Conservation (phyloP, 805 yeast genomes). For the Nakazawaea sp. region DNA sequence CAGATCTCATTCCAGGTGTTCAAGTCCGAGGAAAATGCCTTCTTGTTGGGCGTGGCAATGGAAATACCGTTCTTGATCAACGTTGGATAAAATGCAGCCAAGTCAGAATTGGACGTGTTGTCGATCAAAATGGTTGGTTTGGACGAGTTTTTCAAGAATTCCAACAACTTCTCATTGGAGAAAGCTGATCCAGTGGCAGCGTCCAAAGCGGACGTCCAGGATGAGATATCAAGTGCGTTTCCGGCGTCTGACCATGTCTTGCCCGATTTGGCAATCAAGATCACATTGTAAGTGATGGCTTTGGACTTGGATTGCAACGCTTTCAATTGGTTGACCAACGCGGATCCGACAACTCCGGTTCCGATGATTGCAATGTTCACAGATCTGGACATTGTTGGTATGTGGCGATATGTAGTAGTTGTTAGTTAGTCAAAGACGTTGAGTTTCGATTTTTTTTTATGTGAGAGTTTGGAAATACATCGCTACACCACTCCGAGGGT, state of each 20-base stretch:
- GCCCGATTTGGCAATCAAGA: slow-evolving; percentile 69
- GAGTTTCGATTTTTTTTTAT: no score
- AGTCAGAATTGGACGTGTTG: slow-evolving; percentile 79
- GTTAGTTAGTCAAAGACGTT: no score
- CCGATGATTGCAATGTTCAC: slow-evolving; percentile 72
- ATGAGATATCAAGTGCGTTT: slow-evolving; percentile 57
- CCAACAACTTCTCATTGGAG: slow-evolving; percentile 50
- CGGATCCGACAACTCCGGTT: slow-evolving; percentile 93
- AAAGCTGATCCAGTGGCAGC: slow-evolving; percentile 43
- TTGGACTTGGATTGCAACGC: slow-evolving; percentile 39
- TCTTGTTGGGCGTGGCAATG: slow-evolving; percentile 96
- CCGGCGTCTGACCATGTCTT: slow-evolving; percentile 68
- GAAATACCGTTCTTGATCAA: slow-evolving; percentile 77
- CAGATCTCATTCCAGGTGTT: slow-evolving; percentile 74
- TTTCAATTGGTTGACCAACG: slow-evolving; percentile 77
- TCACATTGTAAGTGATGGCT: slow-evolving; percentile 63
- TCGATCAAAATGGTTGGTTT: slow-evolving; percentile 82
- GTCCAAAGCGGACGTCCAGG: slow-evolving; percentile 45
- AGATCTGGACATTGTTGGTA: slow-evolving; percentile 35
- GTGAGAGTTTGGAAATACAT: no score
- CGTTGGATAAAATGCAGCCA: slow-evolving; percentile 73
- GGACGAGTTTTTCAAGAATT: slow-evolving; percentile 58
- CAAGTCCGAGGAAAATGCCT: slow-evolving; percentile 83
- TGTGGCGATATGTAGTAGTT: no score
- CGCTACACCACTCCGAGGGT: no score